phyloP scores from a whole-genome alignment of 2,329 filamentous ascomycete species.

The Graphilbum sp. region DNA sequence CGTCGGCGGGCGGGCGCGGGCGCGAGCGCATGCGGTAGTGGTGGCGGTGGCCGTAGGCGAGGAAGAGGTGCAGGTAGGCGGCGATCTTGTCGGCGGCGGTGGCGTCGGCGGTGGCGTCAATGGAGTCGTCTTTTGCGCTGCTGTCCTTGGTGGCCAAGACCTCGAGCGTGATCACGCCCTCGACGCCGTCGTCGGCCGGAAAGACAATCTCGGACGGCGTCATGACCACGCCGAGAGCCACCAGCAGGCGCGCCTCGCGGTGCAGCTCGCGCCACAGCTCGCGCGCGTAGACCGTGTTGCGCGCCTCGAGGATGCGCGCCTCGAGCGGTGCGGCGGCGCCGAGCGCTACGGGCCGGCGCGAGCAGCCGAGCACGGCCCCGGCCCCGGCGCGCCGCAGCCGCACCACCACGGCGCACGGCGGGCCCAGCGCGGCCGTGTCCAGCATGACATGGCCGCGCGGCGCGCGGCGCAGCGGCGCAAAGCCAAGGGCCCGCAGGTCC shows the following conservation, averaged over 20 bases:
- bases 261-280: constrained; percentile 86
- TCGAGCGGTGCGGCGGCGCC: constrained; percentile 45
- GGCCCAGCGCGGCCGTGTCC: constrained; percentile 41
- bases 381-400: neutral
- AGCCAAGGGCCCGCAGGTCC: constrained; percentile 51
- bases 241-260: constrained; percentile 59
- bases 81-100: constrained; percentile 47
- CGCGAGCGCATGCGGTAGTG: constrained; percentile 50
- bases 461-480: constrained; percentile 61
- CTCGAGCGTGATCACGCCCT: constrained; percentile 52
- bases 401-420: constrained; percentile 16
- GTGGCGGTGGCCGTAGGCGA: constrained; percentile 54
- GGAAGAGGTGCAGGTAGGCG: constrained; percentile 55
- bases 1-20: constrained; percentile 23
- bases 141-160: constrained; percentile 23
- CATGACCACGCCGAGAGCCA: constrained; percentile 52
- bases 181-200: constrained; percentile 32
- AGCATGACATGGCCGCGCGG: constrained; percentile 61
- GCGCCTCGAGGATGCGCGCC: constrained; percentile 53
- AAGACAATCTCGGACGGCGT: constrained; percentile 41
- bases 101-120: constrained; percentile 22
- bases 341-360: constrained; percentile 32
- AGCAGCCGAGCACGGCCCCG: constrained; percentile 34
- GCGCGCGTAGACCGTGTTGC: constrained; percentile 66
- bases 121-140: constrained; percentile 4